These are phyloP conservation scores for Phytophthora hibernalis DNA, from an alignment of 352 stramenopile species.

Conservation along the genomic window DNA sequence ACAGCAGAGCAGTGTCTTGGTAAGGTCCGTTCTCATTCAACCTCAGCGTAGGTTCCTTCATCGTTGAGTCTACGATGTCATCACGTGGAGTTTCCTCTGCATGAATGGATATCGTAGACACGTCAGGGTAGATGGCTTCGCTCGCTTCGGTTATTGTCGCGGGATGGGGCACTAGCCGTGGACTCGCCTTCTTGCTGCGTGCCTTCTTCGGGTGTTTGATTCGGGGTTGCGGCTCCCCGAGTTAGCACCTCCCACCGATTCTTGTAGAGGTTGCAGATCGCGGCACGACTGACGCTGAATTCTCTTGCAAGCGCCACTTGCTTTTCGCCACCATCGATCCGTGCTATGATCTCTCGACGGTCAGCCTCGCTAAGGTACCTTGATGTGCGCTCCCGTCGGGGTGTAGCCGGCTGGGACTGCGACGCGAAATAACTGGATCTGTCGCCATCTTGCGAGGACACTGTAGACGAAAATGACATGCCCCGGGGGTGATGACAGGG, in stretches of 20 bases:
- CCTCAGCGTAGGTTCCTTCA: not conserved
- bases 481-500: conserved; percentile 9
- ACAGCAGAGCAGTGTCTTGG: not conserved
- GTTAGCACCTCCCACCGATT: conserved; percentile 56
- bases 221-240: conserved; percentile 36
- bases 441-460: conserved; percentile 21
- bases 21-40: not conserved
- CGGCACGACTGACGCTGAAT: conserved; percentile 54
- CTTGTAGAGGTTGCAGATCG: conserved; percentile 70
- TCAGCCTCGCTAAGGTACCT: conserved; percentile 36
- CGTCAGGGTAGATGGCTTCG: conserved; percentile 25
- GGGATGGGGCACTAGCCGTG: not conserved
- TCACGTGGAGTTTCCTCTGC: conserved; percentile 14
- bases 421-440: conserved; percentile 31
- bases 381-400: conserved; percentile 34
- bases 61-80: not conserved
- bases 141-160: not conserved
- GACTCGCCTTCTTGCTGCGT: conserved; percentile 15
- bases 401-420: conserved; percentile 3
- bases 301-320: conserved; percentile 56
- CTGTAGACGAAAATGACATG: conserved; percentile 27
- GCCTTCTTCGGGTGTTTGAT: conserved; percentile 25
- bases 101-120: conserved; percentile 33
- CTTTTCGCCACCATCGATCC: conserved; percentile 56
- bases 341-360: conserved; percentile 50